These are phyloP conservation scores for Pochonia chlamydosporia DNA, from an alignment of 2,329 filamentous ascomycete genomes.

Conservation along the genomic window DNA sequence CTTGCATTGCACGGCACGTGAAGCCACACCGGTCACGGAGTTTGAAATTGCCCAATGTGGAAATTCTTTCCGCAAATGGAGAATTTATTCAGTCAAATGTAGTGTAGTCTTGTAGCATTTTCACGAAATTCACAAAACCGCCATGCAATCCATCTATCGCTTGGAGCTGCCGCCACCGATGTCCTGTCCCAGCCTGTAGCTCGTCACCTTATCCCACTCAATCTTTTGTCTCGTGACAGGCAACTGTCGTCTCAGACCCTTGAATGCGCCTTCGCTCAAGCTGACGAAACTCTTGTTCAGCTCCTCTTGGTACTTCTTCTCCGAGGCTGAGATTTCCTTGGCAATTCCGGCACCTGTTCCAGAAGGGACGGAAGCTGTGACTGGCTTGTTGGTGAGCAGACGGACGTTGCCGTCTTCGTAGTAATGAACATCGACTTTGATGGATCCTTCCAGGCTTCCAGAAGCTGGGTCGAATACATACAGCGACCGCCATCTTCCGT, in stretches of 20 bases:
- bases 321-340: slow-evolving; percentile 69
- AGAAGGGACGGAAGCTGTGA: slow-evolving; percentile 56
- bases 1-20: no score
- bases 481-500: slow-evolving; percentile 88
- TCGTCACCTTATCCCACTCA: slow-evolving; percentile 97
- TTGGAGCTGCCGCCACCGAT: slow-evolving; percentile 63
- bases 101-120: background rate
- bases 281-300: slow-evolving; percentile 84
- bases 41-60: background rate
- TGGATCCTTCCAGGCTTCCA: slow-evolving; percentile 64
- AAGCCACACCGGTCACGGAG: background rate
- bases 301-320: slow-evolving; percentile 95
- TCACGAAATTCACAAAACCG: background rate
- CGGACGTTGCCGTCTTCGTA: slow-evolving; percentile 99
- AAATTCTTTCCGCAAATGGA: background rate
- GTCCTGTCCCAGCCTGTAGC: slow-evolving; percentile 80
- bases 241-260: slow-evolving; percentile 83
- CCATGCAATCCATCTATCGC: slow-evolving; percentile 31
- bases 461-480: slow-evolving; percentile 74
- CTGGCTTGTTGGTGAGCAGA: slow-evolving; percentile 77
- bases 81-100: background rate
- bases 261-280: slow-evolving; percentile 92
- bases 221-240: slow-evolving; percentile 98
- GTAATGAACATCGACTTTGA: slow-evolving; percentile 97
- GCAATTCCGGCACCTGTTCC: slow-evolving; percentile 63